Evolutionary conservation across 306 rosid species (phyloP).

Genomic region (Oemleria cerasiformis): DNA sequence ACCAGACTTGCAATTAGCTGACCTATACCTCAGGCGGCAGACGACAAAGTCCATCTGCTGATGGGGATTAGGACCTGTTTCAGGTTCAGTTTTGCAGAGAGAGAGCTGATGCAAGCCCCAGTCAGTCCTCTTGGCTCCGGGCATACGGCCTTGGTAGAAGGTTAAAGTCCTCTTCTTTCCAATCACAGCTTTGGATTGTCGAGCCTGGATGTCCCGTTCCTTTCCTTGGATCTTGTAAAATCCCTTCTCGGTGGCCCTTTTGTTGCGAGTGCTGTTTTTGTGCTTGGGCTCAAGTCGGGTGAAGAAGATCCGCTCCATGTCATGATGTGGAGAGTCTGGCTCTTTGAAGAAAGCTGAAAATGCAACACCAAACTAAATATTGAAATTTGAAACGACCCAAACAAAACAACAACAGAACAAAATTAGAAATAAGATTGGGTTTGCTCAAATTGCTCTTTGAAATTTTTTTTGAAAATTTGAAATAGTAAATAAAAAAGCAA

Average conservation of each 20-base stretch:
- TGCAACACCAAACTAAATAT: neutral
- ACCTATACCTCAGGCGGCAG: conserved; percentile 35
- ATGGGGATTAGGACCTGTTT: neutral
- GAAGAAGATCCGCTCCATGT: conserved; percentile 59
- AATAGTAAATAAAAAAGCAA: too few relatives aligned
- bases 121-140: conserved; percentile 24
- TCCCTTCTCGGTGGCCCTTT: conserved; percentile 51
- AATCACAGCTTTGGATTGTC: conserved; percentile 29
- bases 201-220: conserved; percentile 32
- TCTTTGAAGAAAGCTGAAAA: conserved; percentile 1
- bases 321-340: conserved; percentile 18
- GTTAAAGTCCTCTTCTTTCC: conserved; percentile 68
- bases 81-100: conserved; percentile 3
- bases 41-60: conserved; percentile 30
- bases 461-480: too few relatives aligned
- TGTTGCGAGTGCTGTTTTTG: conserved; percentile 26
- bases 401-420: too few relatives aligned
- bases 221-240: conserved; percentile 65
- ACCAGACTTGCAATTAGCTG: conserved; percentile 1
- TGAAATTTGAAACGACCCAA: neutral
- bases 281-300: conserved; percentile 35
- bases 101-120: conserved; percentile 75
- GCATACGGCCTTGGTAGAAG: conserved; percentile 38
- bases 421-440: too few relatives aligned
- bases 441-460: too few relatives aligned